Evolutionary conservation across 306 rosid species (phyloP).

Genomic region (Cicer bijugum): DNA sequence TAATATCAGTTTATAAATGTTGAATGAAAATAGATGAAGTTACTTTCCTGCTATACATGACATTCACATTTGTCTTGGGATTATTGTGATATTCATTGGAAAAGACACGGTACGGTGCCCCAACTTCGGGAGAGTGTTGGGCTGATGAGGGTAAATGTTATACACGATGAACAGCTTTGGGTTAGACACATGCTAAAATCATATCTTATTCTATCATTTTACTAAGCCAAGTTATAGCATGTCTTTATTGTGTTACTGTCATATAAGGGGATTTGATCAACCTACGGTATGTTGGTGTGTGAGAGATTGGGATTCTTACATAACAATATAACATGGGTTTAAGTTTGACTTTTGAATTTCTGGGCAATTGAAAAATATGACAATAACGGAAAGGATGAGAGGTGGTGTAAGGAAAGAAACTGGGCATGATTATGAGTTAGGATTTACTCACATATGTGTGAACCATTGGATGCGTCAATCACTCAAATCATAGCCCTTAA

Average conservation of each 20-base stretch:
- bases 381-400: too few species aligned
- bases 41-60: conserved; percentile 12
- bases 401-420: too few species aligned
- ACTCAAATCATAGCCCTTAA: too few species aligned
- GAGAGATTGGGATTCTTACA: not conserved
- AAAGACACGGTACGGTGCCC: not conserved
- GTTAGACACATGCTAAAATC: not conserved
- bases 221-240: not conserved
- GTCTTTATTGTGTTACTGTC: not conserved
- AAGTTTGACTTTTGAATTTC: not conserved
- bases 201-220: not conserved
- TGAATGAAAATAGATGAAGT: conserved; percentile 21
- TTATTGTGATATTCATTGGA: conserved; percentile 5
- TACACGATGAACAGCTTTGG: not conserved
- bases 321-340: not conserved
- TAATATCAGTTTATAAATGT: conserved; percentile 52
- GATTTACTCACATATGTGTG: too few species aligned
- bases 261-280: not conserved
- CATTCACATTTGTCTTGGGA: not conserved
- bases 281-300: not conserved
- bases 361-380: too few species aligned
- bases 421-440: too few species aligned
- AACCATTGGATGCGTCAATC: too few species aligned
- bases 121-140: not conserved
- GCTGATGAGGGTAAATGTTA: not conserved